These are phyloP conservation scores for Stachybotrys chartarum DNA, from an alignment of 2,329 filamentous ascomycete species.

Conservation along the genomic window DNA sequence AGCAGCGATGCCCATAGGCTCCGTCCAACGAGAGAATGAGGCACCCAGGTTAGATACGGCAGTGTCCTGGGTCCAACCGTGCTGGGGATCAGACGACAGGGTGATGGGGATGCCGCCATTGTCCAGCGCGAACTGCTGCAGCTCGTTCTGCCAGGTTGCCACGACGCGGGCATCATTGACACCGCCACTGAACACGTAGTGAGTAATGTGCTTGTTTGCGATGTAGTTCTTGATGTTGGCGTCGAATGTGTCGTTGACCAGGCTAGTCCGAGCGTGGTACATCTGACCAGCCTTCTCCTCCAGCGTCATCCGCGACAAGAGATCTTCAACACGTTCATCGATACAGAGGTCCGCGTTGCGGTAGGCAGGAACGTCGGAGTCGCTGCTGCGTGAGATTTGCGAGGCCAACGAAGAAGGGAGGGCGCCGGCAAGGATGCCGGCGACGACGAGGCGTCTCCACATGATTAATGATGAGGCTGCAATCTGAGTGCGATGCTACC, in stretches of 20 bases:
- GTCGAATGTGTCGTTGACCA: slow-evolving; percentile 16
- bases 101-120: slow-evolving; percentile 41
- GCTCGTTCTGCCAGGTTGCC: slow-evolving; percentile 30
- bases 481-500: no score
- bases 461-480: not conserved
- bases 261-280: slow-evolving; percentile 30
- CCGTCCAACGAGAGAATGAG: slow-evolving; percentile 43
- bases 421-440: not conserved
- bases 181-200: slow-evolving; percentile 37
- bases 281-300: slow-evolving; percentile 42
- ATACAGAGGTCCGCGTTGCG: slow-evolving; percentile 16
- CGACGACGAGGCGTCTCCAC: not conserved
- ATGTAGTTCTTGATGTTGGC: slow-evolving; percentile 9
- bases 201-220: slow-evolving; percentile 19
- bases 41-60: slow-evolving; percentile 33
- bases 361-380: not conserved
- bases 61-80: slow-evolving; percentile 33
- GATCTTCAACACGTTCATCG: slow-evolving; percentile 38
- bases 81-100: slow-evolving; percentile 37
- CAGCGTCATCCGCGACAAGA: slow-evolving; percentile 36
- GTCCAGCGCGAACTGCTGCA: slow-evolving; percentile 32
- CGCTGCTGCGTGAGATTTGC: not conserved
- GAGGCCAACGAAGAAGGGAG: not conserved
- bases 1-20: slow-evolving; percentile 39
- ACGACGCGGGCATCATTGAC: slow-evolving; percentile 25